Evolutionary conservation across 306 rosid species (phyloP), one percentile per base, ranked within the genome.

Genomic region (Pterocarpus macrocarpus): DNA sequence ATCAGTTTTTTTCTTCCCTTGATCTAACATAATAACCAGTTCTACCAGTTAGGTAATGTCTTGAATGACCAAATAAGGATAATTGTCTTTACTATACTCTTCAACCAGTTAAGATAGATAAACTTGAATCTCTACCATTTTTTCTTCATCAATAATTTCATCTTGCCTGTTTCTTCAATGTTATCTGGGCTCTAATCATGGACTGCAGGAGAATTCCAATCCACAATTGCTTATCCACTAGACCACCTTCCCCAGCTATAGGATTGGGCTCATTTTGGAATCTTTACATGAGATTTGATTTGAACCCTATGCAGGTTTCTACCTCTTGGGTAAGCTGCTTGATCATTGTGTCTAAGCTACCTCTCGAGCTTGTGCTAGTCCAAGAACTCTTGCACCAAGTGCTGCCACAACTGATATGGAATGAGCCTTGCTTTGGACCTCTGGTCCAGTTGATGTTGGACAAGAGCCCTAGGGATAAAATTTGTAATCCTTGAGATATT

Each of bases 281-380:
- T 64, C 72, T 76, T 64, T 12, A 16, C 39, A 16, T 76, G 63
- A 76, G 49, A 47, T 33, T 71, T 34, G 7, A 17, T 12, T 61
- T 30, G 13, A 44, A 10, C 32, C n/a, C 70, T 63, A 10, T 75
- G 33, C 70, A 34, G 11, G 16, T 76, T 63, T 76, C 38, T 64
- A 45, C 30, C 22, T 28, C 69, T 41, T 59, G 41, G 28, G 44
- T 30, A 59, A 33, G 56, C 38, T n/a, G 5, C 17, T 47, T 41
- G 36, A 64, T 64, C 71, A 77, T 64, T 74, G 5, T 50, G 39
- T 77, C 14, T 64, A 64, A 35, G 72, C 11, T 73, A 58, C 43
- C 69, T 49, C 49, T 33, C 13, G 59, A 45, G 61, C 52, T 76
- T 76, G 64, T 17, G 43, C 36, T 64, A 64, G 47, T 64, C 65